Base-by-base conservation (phyloP, 108 stramenopile species). In the Skeletonema potamos region DNA sequence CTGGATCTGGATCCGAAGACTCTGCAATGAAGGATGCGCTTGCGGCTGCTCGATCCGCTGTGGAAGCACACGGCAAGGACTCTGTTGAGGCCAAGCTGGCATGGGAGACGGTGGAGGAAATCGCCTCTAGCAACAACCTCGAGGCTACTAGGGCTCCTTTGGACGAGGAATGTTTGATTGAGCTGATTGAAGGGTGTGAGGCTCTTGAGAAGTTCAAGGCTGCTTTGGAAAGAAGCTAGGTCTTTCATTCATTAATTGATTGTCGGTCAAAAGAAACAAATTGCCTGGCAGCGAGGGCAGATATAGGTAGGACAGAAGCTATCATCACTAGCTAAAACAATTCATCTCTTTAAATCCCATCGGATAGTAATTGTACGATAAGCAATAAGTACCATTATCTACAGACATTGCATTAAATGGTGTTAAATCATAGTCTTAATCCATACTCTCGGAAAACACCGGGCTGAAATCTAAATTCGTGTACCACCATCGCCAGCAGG, bases 31-130 rank as follows among this genome's bases (percentile, higher is more conserved):
- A 74, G 51, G 64, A 39, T 7, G 89, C 92, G 20, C 62, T 93
- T 17, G 64, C 61, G n/a, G 79, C 62, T 32, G 92, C 92, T 33
- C 84, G 87, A 24, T 41, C 64, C 30, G 68, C 83, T 36, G 82
- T 84, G 2, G 64, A 77, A 13, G 60, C 83, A 43, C 73, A 81
- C 46, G 92, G 92, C 6, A 27, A 58, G 13, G 27, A 59, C n/a
- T 88, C 87, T 28, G 34, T 60, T 22, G 84, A 91, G 61, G 92
- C 92, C 54, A 77, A 66, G 46, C 54, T 93, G 73, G 92, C 92
- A 12, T 93, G 92, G 92, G 92, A 91, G 39, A 77, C 77, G 1
- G 86, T 93, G 1, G 92, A 93, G 70, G 89, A 93, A 62, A 81
- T 93, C 66, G 84, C 87, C 8, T 46, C 84, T 6, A 72, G 69